These are phyloP conservation scores for Colletotrichum shisoi DNA, from an alignment of 2,329 filamentous ascomycete genomes.

Conservation along the genomic window DNA sequence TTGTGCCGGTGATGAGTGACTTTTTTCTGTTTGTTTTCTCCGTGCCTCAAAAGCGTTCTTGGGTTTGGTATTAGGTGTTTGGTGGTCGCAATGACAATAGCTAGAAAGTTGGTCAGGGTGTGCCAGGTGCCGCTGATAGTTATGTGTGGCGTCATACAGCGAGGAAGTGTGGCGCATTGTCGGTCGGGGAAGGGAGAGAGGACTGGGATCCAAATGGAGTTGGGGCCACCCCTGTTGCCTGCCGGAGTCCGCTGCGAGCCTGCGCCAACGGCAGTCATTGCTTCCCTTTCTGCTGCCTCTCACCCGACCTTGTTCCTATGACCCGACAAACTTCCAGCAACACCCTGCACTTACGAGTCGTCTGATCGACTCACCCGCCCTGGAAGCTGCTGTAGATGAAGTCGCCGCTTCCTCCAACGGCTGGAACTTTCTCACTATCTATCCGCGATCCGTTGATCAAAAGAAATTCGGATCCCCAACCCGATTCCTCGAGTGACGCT, in stretches of 20 bases:
- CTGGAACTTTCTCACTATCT: not conserved
- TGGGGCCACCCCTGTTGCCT: slow-evolving; percentile 35
- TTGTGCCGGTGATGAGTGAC: not conserved
- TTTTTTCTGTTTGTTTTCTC: not conserved
- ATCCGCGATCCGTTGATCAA: slow-evolving; percentile 3
- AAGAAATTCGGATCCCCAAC: slow-evolving; percentile 32
- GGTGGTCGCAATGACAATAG: not conserved
- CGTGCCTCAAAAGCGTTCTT: too few species aligned
- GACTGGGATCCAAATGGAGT: slow-evolving; percentile 8
- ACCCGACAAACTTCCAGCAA: slow-evolving; percentile 28
- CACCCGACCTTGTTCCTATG: slow-evolving; percentile 37
- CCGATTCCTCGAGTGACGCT: slow-evolving; percentile 21
- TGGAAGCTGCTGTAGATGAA: slow-evolving; percentile 20
- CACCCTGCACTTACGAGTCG: slow-evolving; percentile 22
- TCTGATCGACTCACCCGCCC: slow-evolving; percentile 14
- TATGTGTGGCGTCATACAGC: not conserved
- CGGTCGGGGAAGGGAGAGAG: not conserved
- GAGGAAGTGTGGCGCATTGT: slow-evolving; percentile 30
- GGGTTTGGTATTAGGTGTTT: not conserved
- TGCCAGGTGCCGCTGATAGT: not conserved
- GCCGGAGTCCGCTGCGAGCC: slow-evolving; percentile 21
- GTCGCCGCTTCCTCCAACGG: slow-evolving; percentile 18
- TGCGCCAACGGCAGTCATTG: slow-evolving; percentile 27
- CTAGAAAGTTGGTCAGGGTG: not conserved
- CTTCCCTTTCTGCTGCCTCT: slow-evolving; percentile 34